Evolutionary conservation across 768 basidiomycete species (phyloP), one percentile per base, ranked within the genome.

Genomic region (Leccinum boreale): DNA sequence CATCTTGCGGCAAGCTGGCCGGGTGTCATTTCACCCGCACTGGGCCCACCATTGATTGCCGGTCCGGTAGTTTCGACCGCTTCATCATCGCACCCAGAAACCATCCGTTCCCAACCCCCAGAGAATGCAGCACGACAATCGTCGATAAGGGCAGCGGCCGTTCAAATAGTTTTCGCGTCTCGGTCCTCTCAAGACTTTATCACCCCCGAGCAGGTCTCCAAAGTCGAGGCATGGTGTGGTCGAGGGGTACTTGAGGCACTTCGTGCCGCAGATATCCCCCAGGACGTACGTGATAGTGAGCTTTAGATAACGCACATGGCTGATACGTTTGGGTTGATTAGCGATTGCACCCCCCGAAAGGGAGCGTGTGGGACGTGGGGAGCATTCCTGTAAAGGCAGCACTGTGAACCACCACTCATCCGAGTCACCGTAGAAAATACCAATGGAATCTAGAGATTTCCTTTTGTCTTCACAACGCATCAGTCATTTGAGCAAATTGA

Each of bases 121-220:
- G 35, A 55, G 49, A 50, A 54, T 45, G n/a, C 55, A 62, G 28
- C 23, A 4, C 29, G 23, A 23, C 65, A 58, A 19, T 66, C 76
- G 17, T 62, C 65, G 56, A 91, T 92, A 65, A 80, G 82, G 63
- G 91, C 87, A n/a, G 87, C 90, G 15, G 86, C 87, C 15, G 83
- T 82, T 21, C 90, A 92, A 58, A 89, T 92, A 81, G 82, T 92
- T 5, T 93, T 90, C 66, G 90, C 90, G n/a, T 81, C 85, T 45
- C 82, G 90, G 50, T 78, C 76, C 44, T 86, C 88, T 26, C 80
- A 78, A 61, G 87, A 82, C 59, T 91, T 92, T 65, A 92, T 93
- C 65, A 84, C 83, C 4, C 90, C 91, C 5, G 75, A 82, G 39
- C 75, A 82, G 54, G 89, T 90, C 28, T 71, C 70, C 9, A 75